Percentiles rank a stretch among this genome's conserved stretches.
These are phyloP conservation scores for sunflower (Helianthus annuus) DNA, from an alignment of 129 eudicot species.

Conservation along the genomic window HanXRQr2.0-SUNRISE NC_035448.2:107929105-107929604, in stretches of 20 bases:
- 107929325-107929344: not conserved
- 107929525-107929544: slow-evolving; percentile 39
- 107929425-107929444: not conserved
- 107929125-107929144: not conserved
- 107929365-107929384: slow-evolving; percentile 8
- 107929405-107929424: not conserved
- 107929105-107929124: not conserved
- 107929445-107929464: slow-evolving; percentile 11
- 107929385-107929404: slow-evolving; percentile 8
- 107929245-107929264: slow-evolving; percentile 8
- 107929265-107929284: not conserved
- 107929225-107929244: slow-evolving; percentile 19
- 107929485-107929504: slow-evolving; percentile 40
- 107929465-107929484: slow-evolving; percentile 27
- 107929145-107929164: not conserved
- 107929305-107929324: slow-evolving; percentile 7
- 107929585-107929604: slow-evolving; percentile 63
- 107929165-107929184: not conserved
- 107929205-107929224: not conserved
- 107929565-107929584: slow-evolving; percentile 51
- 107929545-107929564: slow-evolving; percentile 46
- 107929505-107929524: slow-evolving; percentile 47
- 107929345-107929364: slow-evolving; percentile 10
- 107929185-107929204: not conserved
- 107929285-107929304: not conserved